A percentile compares a stretch with the other conserved stretches of the same genome.
Conservation (phyloP, 495 filamentous ascomycete species). For the Bacidia gigantensis region DNA sequence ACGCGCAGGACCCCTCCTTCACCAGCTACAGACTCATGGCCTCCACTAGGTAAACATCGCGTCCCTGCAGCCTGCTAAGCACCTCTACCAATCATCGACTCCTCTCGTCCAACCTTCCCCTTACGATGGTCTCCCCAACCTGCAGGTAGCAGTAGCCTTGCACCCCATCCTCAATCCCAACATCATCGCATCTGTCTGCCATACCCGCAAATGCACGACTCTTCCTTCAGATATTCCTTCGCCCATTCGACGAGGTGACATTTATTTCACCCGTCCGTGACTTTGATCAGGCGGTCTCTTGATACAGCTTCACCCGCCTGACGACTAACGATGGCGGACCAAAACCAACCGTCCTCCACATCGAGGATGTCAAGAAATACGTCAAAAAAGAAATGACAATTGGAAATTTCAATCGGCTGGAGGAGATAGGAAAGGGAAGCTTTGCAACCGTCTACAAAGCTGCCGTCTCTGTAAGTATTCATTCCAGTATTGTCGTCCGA, state of each 20-base stretch:
- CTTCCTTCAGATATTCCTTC: constrained; percentile 30
- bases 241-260: constrained; percentile 34
- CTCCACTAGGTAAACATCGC: constrained; percentile 2
- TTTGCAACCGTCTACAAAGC: constrained; percentile 89
- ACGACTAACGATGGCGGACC: constrained; percentile 28
- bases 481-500: neutral
- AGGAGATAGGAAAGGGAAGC: constrained; percentile 88
- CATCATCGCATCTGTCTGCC: constrained; percentile 9
- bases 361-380: constrained; percentile 34
- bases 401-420: constrained; percentile 61
- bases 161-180: constrained; percentile 5
- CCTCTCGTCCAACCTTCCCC: neutral
- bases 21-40: constrained; percentile 2
- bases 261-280: neutral
- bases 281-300: constrained; percentile 5
- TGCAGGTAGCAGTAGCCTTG: neutral
- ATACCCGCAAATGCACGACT: constrained; percentile 30
- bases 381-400: constrained; percentile 47
- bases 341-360: constrained; percentile 24
- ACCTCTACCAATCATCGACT: neutral
- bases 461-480: constrained; percentile 58
- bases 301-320: constrained; percentile 2
- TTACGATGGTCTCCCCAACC: neutral
- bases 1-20: constrained; percentile 4
- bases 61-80: constrained; percentile 6